Evolutionary conservation across 805 yeast genomes (phyloP), one percentile per base, ranked within the genome.

Genomic region (Pichia exigua): DNA sequence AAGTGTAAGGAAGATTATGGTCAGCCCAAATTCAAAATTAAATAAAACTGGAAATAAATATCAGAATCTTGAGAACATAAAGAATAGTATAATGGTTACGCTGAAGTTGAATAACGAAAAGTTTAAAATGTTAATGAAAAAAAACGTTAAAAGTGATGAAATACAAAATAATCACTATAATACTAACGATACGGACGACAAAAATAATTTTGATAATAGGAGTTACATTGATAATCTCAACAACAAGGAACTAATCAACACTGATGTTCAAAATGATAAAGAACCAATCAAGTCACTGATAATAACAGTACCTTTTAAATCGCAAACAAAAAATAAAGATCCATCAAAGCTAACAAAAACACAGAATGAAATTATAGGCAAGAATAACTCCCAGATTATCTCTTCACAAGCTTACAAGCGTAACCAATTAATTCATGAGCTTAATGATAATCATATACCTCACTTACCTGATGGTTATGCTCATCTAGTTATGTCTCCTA

Each of bases 401-500:
- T n/a, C 8, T 17, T 35, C n/a, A 13, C 12, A 35, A 6, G 1
- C 20, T 35, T 8, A 35, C 7, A 35, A 35, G 2, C 4, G n/a
- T n/a, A 35, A 35, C 4, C 27, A 15, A 43, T 13, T 28, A 5
- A 20, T 20, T 40, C 17, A 20, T 20, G 8, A 20, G 20, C 17
- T 35, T 8, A 12, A 5, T 8, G 40, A 24, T 15, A 22, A 15
- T 13, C 21, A n/a, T 4, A 2, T 49, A 17, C 41, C 47, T 1
- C 51, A 58, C 10, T 57, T 64, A 12, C 65, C 65, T 0, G 48
- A 55, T n/a, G 68, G 68, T 1, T 64, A 57, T 46, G 54, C 62
- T 18, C 68, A 67, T 5, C 57, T 64, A 45, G 53, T 64, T 59
- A 62, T 64, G 67, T 59, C 68, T 12, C 68, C 68, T 0, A 59